Evolutionary conservation across 2,329 filamentous ascomycete species (phyloP).

Genomic region (Diaporthe ampelina): DNA sequence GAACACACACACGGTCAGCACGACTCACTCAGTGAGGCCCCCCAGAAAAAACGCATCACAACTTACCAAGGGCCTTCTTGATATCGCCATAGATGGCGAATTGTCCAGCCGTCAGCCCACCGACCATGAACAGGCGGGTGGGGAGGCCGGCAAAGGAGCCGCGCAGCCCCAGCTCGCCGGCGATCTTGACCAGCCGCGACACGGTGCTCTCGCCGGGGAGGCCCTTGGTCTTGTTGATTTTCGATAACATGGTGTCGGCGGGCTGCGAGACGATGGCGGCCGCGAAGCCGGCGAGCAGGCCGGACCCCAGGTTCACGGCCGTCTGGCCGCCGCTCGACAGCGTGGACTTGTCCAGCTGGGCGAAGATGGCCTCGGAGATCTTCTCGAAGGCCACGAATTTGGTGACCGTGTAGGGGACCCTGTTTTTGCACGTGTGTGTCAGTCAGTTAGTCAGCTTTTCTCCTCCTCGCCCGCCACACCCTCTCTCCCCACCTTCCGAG

Average conservation of each 20-base stretch:
- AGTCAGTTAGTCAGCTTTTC: too few species aligned
- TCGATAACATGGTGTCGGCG: slow-evolving; percentile 82
- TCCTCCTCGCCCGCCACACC: too few species aligned
- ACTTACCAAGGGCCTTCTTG: slow-evolving; percentile 73
- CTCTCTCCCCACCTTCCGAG: too few species aligned
- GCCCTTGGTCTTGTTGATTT: slow-evolving; percentile 84
- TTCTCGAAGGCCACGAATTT: slow-evolving; percentile 47
- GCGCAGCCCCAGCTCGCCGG: slow-evolving; percentile 75
- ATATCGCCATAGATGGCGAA: slow-evolving; percentile 78
- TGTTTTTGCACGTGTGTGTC: slow-evolving; percentile 26
- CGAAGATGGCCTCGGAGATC: slow-evolving; percentile 43
- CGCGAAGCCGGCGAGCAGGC: slow-evolving; percentile 80
- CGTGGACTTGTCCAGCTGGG: slow-evolving; percentile 45
- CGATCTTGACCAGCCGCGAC: slow-evolving; percentile 79
- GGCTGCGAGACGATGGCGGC: slow-evolving; percentile 81
- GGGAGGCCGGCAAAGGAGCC: slow-evolving; percentile 78
- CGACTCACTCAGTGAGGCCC: too few species aligned
- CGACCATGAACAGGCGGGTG: slow-evolving; percentile 78
- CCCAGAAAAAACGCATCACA: neutral
- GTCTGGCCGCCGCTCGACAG: slow-evolving; percentile 52
- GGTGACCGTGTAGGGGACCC: slow-evolving; percentile 46
- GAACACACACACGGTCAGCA: too few species aligned
- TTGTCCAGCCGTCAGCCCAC: slow-evolving; percentile 76
- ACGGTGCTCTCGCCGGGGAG: slow-evolving; percentile 78
- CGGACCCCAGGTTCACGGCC: slow-evolving; percentile 79